Percentiles rank a stretch among this genome's conserved stretches.
phyloP scores from a whole-genome alignment of 345 rosid species.

The Xanthoceras sorbifolium region DNA sequence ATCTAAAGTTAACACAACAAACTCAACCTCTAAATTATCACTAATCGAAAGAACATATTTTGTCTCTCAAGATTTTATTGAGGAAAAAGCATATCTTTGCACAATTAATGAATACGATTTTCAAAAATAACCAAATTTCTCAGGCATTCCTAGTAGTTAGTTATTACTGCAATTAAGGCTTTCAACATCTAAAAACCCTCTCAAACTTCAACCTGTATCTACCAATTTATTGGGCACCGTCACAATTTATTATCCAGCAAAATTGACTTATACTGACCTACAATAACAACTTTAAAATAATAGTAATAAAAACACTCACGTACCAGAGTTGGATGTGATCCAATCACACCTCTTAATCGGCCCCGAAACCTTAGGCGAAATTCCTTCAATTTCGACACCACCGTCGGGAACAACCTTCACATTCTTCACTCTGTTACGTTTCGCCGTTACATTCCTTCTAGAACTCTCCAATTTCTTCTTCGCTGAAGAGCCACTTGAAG shows the following conservation, averaged over 20 bases:
- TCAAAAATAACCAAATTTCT: not conserved
- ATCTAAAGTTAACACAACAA: not conserved
- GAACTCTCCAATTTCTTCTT: slow-evolving; percentile 33
- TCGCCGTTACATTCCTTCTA: slow-evolving; percentile 42
- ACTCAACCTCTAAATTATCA: not conserved
- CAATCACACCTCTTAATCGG: slow-evolving; percentile 84
- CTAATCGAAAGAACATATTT: not conserved
- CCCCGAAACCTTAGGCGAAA: slow-evolving; percentile 30
- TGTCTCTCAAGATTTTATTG: not conserved
- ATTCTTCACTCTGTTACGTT: slow-evolving; percentile 39
- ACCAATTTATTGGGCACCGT: not conserved
- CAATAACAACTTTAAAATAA: not conserved
- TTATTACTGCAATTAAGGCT: not conserved
- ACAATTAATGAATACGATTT: not conserved
- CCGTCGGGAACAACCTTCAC: slow-evolving; percentile 31
- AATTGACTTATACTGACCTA: not conserved
- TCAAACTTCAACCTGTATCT: not conserved
- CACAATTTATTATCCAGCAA: not conserved
- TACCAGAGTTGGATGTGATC: slow-evolving; percentile 88
- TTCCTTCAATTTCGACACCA: slow-evolving; percentile 25
- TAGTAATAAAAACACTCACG: slow-evolving; percentile 28
- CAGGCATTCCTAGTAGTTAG: not conserved
- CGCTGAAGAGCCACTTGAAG: slow-evolving; percentile 42
- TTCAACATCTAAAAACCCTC: not conserved
- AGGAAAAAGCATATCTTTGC: not conserved